A percentile compares a stretch with the other conserved stretches of the same genome.
These are phyloP conservation scores for Lobosporangium transversale DNA, from an alignment of 192 early-diverging fungal genomes.

Conservation along the genomic window DNA sequence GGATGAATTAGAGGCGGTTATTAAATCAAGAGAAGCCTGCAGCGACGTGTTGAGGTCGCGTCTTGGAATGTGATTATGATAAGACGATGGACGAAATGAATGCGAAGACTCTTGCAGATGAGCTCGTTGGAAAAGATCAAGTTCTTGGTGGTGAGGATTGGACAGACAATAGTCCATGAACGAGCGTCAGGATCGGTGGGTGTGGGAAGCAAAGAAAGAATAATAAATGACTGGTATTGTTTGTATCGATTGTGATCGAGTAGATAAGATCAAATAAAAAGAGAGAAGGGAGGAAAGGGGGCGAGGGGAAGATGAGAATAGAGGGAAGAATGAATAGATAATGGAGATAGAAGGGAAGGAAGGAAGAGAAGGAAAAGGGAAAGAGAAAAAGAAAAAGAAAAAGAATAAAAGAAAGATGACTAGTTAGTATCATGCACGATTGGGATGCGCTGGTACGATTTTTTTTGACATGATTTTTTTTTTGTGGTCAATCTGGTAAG, in stretches of 20 bases:
- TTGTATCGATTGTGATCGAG: background rate
- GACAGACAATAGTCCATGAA: constrained; percentile 35
- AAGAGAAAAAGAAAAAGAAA: background rate
- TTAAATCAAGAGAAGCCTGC: background rate
- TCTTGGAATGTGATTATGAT: background rate
- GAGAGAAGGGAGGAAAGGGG: background rate
- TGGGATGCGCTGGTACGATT: background rate
- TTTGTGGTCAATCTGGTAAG: background rate
- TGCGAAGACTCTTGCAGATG: constrained; percentile 3
- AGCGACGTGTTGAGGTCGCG: background rate
- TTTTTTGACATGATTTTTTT: background rate
- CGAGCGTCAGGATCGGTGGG: background rate
- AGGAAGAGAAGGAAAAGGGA: background rate
- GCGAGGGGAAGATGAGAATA: background rate
- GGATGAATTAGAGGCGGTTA: constrained; percentile 12
- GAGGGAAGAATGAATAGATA: constrained; percentile 5
- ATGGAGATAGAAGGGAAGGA: background rate
- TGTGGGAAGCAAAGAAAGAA: background rate
- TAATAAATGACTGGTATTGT: background rate
- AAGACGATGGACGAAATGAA: background rate
- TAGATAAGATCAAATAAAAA: background rate
- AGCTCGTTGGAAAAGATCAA: background rate
- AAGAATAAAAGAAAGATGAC: background rate
- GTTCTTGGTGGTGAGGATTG: constrained; percentile 17
- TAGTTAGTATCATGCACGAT: background rate